Percentiles rank a stretch among this genome's conserved stretches.
Evolutionary conservation across 2,329 filamentous ascomycete genomes (phyloP).

Genomic region (Cryphonectria japonica): DNA sequence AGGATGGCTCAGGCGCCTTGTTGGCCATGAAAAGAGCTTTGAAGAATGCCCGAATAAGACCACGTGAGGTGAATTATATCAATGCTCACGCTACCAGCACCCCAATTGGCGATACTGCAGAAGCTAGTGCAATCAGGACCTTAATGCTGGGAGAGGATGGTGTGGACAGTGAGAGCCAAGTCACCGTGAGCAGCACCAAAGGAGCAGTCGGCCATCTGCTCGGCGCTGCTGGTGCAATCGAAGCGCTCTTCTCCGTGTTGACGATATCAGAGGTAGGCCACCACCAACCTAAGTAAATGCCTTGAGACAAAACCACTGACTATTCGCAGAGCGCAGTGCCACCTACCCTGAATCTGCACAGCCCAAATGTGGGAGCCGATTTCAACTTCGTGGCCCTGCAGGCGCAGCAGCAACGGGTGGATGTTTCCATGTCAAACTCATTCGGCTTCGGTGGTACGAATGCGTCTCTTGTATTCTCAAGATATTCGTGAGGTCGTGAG

Average conservation of each 20-base stretch:
- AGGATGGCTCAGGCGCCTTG: constrained; percentile 79
- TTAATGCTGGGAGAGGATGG: constrained; percentile 78
- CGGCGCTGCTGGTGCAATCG: constrained; percentile 87
- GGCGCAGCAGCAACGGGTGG: constrained; percentile 71
- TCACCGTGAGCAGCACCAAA: constrained; percentile 93
- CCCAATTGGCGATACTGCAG: constrained; percentile 80
- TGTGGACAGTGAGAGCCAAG: constrained; percentile 58
- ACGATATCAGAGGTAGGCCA: constrained; percentile 74
- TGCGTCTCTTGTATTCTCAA: constrained; percentile 77
- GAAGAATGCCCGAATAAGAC: constrained; percentile 69
- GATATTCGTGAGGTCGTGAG: constrained; percentile 15
- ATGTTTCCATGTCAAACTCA: constrained; percentile 86
- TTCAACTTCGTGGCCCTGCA: constrained; percentile 84
- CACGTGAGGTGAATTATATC: constrained; percentile 80
- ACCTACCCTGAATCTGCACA: constrained; percentile 81
- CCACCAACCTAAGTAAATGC: constrained; percentile 2
- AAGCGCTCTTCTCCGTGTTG: constrained; percentile 83
- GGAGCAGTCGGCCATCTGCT: constrained; percentile 90
- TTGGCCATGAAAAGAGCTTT: constrained; percentile 86
- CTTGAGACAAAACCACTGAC: constrained; percentile 1
- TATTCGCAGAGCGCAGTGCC: constrained; percentile 71
- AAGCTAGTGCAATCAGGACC: constrained; percentile 79
- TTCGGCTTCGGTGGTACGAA: constrained; percentile 99
- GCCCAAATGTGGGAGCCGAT: constrained; percentile 66
- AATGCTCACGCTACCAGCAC: constrained; percentile 97